phyloP scores from a whole-genome alignment of 768 basidiomycete genomes.

The Naganishia onofrii region DNA sequence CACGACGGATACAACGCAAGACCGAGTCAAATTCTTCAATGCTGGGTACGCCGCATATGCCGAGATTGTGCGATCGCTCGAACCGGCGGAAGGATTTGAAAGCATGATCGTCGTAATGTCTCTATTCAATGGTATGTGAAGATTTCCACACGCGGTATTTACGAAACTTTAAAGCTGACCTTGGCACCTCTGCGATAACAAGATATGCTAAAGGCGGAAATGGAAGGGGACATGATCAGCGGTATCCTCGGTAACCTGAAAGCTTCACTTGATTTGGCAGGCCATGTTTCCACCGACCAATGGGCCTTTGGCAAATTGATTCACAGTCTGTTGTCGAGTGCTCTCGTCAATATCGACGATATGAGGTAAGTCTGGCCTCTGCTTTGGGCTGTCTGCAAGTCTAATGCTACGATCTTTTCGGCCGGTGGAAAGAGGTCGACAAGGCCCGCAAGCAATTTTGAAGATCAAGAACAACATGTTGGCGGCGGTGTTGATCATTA shows the following conservation, averaged over 20 bases:
- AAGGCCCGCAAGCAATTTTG: conserved; percentile 69
- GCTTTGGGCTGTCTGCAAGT: background rate
- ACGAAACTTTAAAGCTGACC: background rate
- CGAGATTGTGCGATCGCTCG: conserved; percentile 62
- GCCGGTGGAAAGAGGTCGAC: conserved; percentile 64
- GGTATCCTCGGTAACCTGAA: conserved; percentile 75
- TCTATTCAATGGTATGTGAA: conserved; percentile 3
- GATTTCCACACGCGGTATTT: background rate
- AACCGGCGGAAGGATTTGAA: conserved; percentile 65
- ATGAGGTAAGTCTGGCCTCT: conserved; percentile 68
- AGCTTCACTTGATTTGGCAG: conserved; percentile 60
- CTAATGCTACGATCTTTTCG: conserved; percentile 21
- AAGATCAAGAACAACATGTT: conserved; percentile 90
- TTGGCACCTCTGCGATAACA: background rate
- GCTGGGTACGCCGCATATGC: conserved; percentile 65
- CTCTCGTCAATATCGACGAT: conserved; percentile 79
- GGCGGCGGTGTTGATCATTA: conserved; percentile 78
- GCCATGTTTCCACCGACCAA: conserved; percentile 52
- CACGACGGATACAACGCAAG: conserved; percentile 58
- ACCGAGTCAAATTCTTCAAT: conserved; percentile 65
- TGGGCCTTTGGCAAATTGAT: conserved; percentile 59
- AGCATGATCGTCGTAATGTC: conserved; percentile 57
- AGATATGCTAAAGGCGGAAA: conserved; percentile 84
- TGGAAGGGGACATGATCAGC: conserved; percentile 71
- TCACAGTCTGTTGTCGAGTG: conserved; percentile 80